Evolutionary conservation across 257 asterid genomes (phyloP).

Genomic region (Penstemon barbatus): DNA sequence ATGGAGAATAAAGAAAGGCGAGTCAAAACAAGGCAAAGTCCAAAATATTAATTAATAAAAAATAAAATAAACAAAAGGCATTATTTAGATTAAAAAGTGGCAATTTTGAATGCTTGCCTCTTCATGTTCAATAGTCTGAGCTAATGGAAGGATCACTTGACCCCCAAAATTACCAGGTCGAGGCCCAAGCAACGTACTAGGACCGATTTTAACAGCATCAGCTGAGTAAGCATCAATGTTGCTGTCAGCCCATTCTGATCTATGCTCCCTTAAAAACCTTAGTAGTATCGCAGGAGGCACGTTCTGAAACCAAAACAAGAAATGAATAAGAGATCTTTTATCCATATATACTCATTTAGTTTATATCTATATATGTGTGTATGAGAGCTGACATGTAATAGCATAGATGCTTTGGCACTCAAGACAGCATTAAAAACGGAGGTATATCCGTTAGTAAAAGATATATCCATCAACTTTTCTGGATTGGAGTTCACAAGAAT

Average conservation of each 20-base stretch:
- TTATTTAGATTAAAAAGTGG: not conserved
- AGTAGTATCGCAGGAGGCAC: slow-evolving; percentile 91
- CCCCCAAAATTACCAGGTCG: slow-evolving; percentile 68
- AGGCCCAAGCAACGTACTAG: slow-evolving; percentile 59
- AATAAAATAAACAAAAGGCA: not conserved
- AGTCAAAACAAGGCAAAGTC: slow-evolving; percentile 1
- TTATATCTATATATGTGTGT: not conserved
- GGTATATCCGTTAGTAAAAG: slow-evolving; percentile 63
- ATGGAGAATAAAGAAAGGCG: slow-evolving; percentile 21
- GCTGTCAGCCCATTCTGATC: slow-evolving; percentile 95
- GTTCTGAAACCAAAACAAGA: slow-evolving; percentile 46
- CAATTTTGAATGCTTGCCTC: slow-evolving; percentile 56
- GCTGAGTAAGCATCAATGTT: slow-evolving; percentile 81
- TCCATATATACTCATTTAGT: no score
- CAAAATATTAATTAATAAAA: not conserved
- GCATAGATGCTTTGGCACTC: slow-evolving; percentile 95
- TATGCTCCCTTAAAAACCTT: slow-evolving; percentile 78
- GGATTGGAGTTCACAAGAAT: slow-evolving; percentile 78
- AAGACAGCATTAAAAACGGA: slow-evolving; percentile 64
- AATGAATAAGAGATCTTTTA: not conserved
- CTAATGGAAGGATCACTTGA: slow-evolving; percentile 84
- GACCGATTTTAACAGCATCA: slow-evolving; percentile 67
- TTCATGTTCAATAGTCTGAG: slow-evolving; percentile 85
- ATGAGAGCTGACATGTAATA: slow-evolving; percentile 58
- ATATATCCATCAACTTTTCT: slow-evolving; percentile 68